Evolutionary conservation across 2,329 filamentous ascomycete genomes (phyloP), one percentile per base, ranked within the genome.

Genomic region (Cercospora citrullina): DNA sequence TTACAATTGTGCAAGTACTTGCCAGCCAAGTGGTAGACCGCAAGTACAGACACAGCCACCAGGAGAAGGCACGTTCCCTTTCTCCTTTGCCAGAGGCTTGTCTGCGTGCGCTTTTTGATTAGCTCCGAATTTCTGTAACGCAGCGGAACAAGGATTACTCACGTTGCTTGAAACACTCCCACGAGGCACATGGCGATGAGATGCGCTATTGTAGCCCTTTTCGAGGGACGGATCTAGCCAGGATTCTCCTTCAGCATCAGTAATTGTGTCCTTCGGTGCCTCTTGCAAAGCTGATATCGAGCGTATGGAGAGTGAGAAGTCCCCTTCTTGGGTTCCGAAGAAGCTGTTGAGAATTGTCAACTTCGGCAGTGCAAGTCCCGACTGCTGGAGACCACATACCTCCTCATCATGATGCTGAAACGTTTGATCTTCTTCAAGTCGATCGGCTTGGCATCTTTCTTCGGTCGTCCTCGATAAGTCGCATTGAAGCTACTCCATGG

Each of bases 381-480:
- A 26, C 48, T 55, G 23, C 48, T 7, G 14, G 12, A 36, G 6
- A 48, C 4, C 10, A 16, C 26, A 10, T 45, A 92, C 91, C 92
- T 95, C 77, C 92, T 82, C 84, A 91, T 91, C 92, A 95, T 94
- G 68, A 95, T 83, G 61, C 88, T 89, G 31, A 94, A 81, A 58
- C 90, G 84, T 79, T 87, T 90, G 45, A 95, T 82, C 53, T 82
- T 81, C 59, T 81, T 82, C 70, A 86, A 74, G 72, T 93, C 82
- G 72, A 95, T 77, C 5, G 85, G 83, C 66, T 83, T 78, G 0
- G 86, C 86, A 79, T 90, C 88, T 18, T 85, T 79, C 76, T 87
- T 85, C 69, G 88, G 84, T 73, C 85, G 87, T 0, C 92, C 92
- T 3, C 92, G 84, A 78, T 93, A 95, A 1, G 90, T 94, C 1